Evolutionary conservation across 1,284 basidiomycete genomes (phyloP), one percentile per base, ranked within the genome.

Genomic region (Moniliella sp.): DNA sequence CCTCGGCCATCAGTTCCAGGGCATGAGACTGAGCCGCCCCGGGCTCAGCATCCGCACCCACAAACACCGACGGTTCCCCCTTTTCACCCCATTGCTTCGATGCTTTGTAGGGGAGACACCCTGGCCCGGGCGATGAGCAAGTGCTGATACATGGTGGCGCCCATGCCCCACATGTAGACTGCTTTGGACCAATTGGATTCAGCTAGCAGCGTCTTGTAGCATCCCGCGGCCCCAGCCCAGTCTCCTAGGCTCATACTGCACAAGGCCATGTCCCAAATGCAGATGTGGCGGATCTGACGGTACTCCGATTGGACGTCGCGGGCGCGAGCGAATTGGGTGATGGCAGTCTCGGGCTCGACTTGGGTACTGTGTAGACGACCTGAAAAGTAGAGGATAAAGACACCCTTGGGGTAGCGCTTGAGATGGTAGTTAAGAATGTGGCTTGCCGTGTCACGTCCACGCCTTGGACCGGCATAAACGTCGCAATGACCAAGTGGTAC

Each of bases 321-420:
- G 1, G 56, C 56, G 13, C 40, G 36, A 13, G 41, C 31, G 37
- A 50, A 57, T 30, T 51, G 49, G 12, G 38, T 35, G 28, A 59
- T 45, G 3, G 54, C 56, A 19, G 44, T 43, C 19, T 45, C 43
- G 12, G 50, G 40, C 2, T 49, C 36, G 5, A 46, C 43, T 28
- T 59, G 54, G 4, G 52, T 59, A 25, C 52, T 56, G 39, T 59
- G 54, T 19, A 59, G 48, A 25, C 56, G 50, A 3, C 56, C 56
- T 14, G 50, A 51, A 35, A 59, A 59, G 43, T 57, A 59, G 27
- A 59, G 48, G 50, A 57, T 55, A 36, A 59, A 59, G 31, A 59
- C 48, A 3, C 46, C 53, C 15, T 52, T 33, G 5, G 56, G 56
- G 36, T 57, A 59, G 1, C 56, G 42, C 21, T 39, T 30, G 12